Conservation (phyloP, 2,329 filamentous ascomycete species). For the Penicillium sp. region DNA sequence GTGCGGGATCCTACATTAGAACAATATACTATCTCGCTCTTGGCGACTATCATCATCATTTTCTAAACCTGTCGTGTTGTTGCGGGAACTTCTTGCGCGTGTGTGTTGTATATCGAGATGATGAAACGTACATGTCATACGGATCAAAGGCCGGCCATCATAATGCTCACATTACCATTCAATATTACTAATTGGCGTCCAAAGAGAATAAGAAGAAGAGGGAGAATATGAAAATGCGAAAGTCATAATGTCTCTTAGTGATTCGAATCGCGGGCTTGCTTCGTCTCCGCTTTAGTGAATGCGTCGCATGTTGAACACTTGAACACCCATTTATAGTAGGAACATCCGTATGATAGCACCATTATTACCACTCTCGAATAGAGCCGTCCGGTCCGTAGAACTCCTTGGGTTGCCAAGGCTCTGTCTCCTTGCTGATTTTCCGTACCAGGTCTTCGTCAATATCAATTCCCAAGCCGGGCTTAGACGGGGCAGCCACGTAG, state of each 20-base stretch:
- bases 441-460: conserved; percentile 69
- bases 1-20: background rate
- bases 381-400: conserved; percentile 68
- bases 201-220: too few species aligned
- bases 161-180: background rate
- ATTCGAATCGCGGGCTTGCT: background rate
- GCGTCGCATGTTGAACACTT: background rate
- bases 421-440: conserved; percentile 56
- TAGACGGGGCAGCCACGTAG: conserved; percentile 61
- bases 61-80: background rate
- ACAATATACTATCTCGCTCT: too few species aligned
- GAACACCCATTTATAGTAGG: background rate
- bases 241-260: background rate
- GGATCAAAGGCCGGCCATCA: background rate
- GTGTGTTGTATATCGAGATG: background rate
- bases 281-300: background rate
- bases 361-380: conserved; percentile 64
- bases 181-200: background rate
- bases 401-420: conserved; percentile 65
- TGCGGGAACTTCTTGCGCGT: background rate
- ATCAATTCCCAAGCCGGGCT: conserved; percentile 67
- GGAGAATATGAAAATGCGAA: too few species aligned
- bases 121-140: conserved; percentile 1
- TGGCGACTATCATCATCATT: background rate
- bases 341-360: background rate